Conservation (phyloP, 2,329 filamentous ascomycete species). For the Hymenoscyphus albidus region DNA sequence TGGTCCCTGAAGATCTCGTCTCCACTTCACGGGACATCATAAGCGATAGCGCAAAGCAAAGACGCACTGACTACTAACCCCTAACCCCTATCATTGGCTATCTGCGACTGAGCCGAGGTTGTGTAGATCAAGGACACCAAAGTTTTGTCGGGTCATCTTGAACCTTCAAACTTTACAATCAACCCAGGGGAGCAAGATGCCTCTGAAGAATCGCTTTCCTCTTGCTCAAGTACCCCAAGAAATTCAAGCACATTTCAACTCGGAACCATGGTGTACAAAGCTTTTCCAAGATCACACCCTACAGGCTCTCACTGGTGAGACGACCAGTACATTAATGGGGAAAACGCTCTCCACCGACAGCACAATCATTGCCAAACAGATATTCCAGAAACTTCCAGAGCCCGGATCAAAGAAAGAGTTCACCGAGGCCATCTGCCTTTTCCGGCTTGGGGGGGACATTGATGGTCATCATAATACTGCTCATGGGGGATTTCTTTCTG, state of each 20-base stretch:
- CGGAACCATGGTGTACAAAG: conserved; percentile 18
- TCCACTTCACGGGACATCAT: not conserved
- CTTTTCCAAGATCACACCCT: conserved; percentile 23
- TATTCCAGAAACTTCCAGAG: conserved; percentile 16
- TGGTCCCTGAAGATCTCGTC: not conserved
- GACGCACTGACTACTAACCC: too few species aligned
- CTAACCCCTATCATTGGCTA: too few species aligned
- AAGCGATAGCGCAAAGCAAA: too few species aligned
- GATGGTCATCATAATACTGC: conserved; percentile 51
- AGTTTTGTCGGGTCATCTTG: not conserved
- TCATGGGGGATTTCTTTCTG: conserved; percentile 58
- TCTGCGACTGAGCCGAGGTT: not conserved
- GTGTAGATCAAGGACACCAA: not conserved
- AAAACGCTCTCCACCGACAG: conserved; percentile 20
- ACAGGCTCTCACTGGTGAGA: conserved; percentile 17
- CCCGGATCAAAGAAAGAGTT: not conserved
- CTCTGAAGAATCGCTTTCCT: not conserved
- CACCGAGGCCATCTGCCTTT: conserved; percentile 18
- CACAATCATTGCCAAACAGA: conserved; percentile 25
- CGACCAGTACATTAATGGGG: conserved; percentile 20
- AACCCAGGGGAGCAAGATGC: not conserved
- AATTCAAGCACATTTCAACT: conserved; percentile 19
- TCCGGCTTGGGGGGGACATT: conserved; percentile 46
- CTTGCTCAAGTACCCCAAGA: conserved; percentile 9
- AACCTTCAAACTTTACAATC: not conserved